These are phyloP conservation scores for Gomphus sp. DNA, from an alignment of 1,284 basidiomycete genomes.

Conservation along the genomic window DNA sequence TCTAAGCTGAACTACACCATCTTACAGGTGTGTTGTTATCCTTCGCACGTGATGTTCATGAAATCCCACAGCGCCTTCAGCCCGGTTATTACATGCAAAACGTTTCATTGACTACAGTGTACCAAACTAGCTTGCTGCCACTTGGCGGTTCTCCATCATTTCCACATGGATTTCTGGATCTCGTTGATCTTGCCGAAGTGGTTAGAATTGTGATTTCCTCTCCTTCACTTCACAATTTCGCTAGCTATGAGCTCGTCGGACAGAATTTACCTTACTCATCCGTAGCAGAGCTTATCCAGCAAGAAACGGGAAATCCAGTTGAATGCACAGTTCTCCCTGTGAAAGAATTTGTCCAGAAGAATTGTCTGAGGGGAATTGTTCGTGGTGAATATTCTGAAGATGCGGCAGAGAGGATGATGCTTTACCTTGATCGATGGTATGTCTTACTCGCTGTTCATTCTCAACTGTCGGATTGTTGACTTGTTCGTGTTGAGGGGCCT, in stretches of 20 bases:
- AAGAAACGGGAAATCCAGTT: conserved; percentile 14
- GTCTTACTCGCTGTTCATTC: not conserved
- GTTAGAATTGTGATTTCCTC: conserved; percentile 20
- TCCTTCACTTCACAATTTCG: conserved; percentile 20
- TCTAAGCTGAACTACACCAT: conserved; percentile 25
- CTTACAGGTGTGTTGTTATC: conserved; percentile 18
- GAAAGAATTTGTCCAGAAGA: not conserved
- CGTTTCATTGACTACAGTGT: conserved; percentile 15
- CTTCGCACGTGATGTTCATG: not conserved
- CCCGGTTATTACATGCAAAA: conserved; percentile 27
- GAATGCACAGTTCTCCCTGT: not conserved
- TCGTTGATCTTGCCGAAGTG: conserved; percentile 21
- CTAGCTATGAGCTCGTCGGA: conserved; percentile 24
- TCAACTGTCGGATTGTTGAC: not conserved
- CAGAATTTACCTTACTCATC: conserved; percentile 21
- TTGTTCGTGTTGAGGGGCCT: conserved; percentile 20
- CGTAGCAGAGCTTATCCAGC: conserved; percentile 18
- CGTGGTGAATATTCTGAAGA: conserved; percentile 16
- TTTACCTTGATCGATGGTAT: conserved; percentile 23
- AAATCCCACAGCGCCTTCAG: conserved; percentile 11
- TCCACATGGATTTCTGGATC: conserved; percentile 25
- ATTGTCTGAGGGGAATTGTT: conserved; percentile 7
- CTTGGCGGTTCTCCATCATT: conserved; percentile 16
- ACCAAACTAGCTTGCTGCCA: conserved; percentile 14
- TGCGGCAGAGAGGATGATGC: conserved; percentile 22